phyloP scores from a whole-genome alignment of 176 grass and related monocot genomes.

The Paspalum vaginatum region DNA sequence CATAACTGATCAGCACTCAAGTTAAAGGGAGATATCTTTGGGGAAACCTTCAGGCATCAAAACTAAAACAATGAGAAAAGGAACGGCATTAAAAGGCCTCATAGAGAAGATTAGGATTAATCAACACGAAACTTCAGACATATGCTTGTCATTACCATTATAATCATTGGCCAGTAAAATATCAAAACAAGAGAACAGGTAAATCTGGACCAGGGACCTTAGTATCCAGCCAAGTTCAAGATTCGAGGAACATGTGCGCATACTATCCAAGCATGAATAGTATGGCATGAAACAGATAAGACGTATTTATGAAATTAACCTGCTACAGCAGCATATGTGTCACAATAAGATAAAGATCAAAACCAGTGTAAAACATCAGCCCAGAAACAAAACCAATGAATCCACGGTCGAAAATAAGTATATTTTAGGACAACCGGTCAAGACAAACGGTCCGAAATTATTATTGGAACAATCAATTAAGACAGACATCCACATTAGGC shows the following conservation, averaged over 20 bases:
- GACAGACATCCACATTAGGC: background rate
- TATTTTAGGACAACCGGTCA: too few species aligned
- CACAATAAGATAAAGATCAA: background rate
- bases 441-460: background rate
- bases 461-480: background rate
- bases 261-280: background rate
- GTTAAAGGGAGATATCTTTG: background rate
- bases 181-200: background rate
- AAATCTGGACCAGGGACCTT: background rate
- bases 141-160: slow-evolving; percentile 30
- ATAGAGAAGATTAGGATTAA: slow-evolving; percentile 5
- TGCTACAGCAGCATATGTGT: background rate
- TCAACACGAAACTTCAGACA: slow-evolving; percentile 25
- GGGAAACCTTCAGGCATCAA: background rate
- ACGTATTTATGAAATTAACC: background rate
- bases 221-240: background rate
- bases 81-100: background rate
- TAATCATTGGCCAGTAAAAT: slow-evolving; percentile 6
- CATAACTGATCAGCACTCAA: background rate
- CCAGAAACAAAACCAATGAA: background rate
- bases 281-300: background rate
- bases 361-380: background rate
- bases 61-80: background rate
- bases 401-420: too few species aligned
- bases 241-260: background rate